Percentiles rank a stretch among this genome's conserved stretches.
phyloP scores from a whole-genome alignment of 441 rosid species.

The Gossypium laxum region DNA sequence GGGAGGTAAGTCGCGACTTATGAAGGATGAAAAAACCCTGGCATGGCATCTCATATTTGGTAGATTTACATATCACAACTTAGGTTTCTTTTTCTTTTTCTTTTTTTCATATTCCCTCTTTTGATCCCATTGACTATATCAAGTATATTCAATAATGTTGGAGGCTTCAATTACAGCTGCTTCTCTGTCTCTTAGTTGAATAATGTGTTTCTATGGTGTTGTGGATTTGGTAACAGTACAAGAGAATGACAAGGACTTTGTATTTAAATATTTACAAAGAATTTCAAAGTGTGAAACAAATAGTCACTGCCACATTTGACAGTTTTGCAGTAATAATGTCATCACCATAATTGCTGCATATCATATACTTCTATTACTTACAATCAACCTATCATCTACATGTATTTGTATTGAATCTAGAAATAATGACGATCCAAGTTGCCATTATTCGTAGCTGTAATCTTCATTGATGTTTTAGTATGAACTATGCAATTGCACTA shows the following conservation, averaged over 20 bases:
- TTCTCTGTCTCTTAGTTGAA: not conserved
- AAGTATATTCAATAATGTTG: not conserved
- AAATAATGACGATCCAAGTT: not conserved
- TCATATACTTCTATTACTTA: not conserved
- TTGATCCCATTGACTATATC: not conserved
- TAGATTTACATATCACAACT: not conserved
- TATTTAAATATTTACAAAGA: conserved; percentile 3
- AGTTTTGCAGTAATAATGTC: not conserved
- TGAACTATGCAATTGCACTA: not conserved
- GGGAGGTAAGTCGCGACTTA: not conserved
- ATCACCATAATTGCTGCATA: not conserved
- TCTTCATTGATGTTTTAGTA: not conserved
- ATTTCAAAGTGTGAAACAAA: not conserved
- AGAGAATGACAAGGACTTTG: not conserved
- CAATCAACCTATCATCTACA: not conserved
- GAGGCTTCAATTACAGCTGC: not conserved
- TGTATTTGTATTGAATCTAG: not conserved
- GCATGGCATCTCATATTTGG: conserved; percentile 4
- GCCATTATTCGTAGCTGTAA: not conserved
- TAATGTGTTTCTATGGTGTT: not conserved
- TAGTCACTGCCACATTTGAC: not conserved
- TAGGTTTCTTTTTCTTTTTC: not conserved
- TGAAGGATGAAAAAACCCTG: not conserved
- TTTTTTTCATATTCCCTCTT: not conserved
- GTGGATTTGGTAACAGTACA: not conserved